Evolutionary conservation across 768 basidiomycete genomes (phyloP), one percentile per base, ranked within the genome.

Genomic region (Leccinum disarticulatum): DNA sequence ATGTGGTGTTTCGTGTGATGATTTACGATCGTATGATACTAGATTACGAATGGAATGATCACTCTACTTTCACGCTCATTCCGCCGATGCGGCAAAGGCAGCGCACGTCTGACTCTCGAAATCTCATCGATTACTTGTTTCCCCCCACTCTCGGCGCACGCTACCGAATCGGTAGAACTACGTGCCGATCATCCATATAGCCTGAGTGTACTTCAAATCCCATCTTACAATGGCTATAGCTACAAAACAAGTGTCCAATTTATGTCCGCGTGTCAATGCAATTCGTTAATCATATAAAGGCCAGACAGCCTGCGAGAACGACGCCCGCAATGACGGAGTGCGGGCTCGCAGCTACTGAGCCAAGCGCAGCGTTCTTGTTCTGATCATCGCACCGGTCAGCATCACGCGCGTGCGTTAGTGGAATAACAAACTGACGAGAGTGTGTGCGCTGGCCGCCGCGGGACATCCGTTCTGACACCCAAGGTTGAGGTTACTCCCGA

Each of bases 401-500:
- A 35, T 51, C 28, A 43, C 4, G 8, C 36, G 19, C 22, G 47
- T 9, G 28, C 1, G 6, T 8, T 6, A 27, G 38, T 3, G 9
- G 6, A 9, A 54, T 15, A 11, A 22, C 2, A 7, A 10, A 58
- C 68, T 48, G 53, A 73, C 72, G 25, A 65, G 61, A 6, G 66
- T 65, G 33, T 71, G 64, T 22, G 57, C 63, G 47, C 65, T 66
- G 3, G 58, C 54, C 19, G 71, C 55, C 0, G 36, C 64, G 1
- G 54, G 2, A 30, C 73, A 74, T 30, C 68, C 71, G 5, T 73
- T 33, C 15, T 51, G 38, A 43, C 72, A 73, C 14, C 48, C 63
- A 11, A 70, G 55, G 28, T 71, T 68, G 22, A 62, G 54, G 57
- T 74, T 73, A 47, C 57, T 73, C 25, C 61, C 54, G 5, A 73